phyloP scores from a whole-genome alignment of 2,329 filamentous ascomycete genomes.

The Chaetoscypha palmicola region DNA sequence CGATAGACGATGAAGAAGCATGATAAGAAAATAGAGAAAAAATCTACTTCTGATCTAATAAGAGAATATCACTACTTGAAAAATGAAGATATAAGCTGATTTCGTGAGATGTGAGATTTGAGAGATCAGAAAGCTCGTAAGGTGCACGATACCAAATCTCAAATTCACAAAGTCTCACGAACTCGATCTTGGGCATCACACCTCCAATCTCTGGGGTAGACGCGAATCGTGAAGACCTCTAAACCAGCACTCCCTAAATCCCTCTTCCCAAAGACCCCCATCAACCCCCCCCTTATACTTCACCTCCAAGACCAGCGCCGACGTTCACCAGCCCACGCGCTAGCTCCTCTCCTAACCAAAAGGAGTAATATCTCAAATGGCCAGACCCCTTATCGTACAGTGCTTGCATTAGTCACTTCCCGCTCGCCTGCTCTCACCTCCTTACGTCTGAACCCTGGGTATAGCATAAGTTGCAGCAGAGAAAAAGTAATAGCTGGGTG shows the following conservation, averaged over 20 bases:
- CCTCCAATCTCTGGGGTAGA: background rate
- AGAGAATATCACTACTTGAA: no score
- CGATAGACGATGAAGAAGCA: background rate
- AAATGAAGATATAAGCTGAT: background rate
- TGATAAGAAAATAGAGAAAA: background rate
- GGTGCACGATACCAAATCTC: no score
- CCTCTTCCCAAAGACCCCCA: background rate
- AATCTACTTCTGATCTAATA: background rate
- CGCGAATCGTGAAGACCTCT: background rate
- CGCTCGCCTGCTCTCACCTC: no score
- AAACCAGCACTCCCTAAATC: no score
- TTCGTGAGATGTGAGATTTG: background rate
- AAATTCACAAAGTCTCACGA: conserved; percentile 3
- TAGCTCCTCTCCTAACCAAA: background rate
- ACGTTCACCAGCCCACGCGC: no score
- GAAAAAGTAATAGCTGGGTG: no score
- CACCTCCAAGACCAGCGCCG: no score
- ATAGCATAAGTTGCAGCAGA: no score
- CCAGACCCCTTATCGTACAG: conserved; percentile 1
- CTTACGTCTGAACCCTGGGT: no score
- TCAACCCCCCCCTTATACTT: no score
- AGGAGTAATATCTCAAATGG: background rate
- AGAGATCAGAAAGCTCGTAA: no score
- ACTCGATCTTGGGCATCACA: background rate
- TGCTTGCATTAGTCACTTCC: conserved; percentile 11